phyloP scores from a whole-genome alignment of 2,329 filamentous ascomycete genomes.

The Ceratocystis papillata region DNA sequence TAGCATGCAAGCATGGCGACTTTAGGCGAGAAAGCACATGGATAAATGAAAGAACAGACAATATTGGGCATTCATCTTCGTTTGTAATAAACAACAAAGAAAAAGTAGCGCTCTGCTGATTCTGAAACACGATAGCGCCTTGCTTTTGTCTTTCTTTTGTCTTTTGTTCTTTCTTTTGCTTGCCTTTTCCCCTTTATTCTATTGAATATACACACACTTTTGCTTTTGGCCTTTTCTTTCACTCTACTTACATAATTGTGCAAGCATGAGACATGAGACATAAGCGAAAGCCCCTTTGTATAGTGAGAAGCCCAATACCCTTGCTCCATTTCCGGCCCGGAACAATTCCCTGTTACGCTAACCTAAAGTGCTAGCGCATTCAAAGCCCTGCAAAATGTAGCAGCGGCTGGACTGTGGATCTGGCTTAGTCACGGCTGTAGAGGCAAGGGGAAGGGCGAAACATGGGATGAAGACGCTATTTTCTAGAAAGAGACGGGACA shows the following conservation, averaged over 20 bases:
- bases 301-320: not conserved
- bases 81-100: not conserved
- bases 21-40: not conserved
- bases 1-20: no score
- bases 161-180: no score
- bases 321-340: not conserved
- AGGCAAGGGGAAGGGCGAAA: conserved; percentile 1
- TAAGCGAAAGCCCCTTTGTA: not conserved
- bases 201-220: no score
- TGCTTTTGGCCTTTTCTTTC: no score
- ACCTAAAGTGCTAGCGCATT: no score
- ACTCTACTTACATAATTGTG: not conserved
- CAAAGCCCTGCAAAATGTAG: no score
- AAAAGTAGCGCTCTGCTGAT: not conserved
- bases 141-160: no score
- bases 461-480: conserved; percentile 7
- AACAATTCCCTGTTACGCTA: not conserved
- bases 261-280: not conserved
- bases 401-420: no score
- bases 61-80: no score
- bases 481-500: not conserved
- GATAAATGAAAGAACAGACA: not conserved
- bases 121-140: not conserved
- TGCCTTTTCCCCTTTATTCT: no score
- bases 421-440: not conserved